Evolutionary conservation across 495 filamentous ascomycete genomes (phyloP).

Genomic region (Podospora sp.): DNA sequence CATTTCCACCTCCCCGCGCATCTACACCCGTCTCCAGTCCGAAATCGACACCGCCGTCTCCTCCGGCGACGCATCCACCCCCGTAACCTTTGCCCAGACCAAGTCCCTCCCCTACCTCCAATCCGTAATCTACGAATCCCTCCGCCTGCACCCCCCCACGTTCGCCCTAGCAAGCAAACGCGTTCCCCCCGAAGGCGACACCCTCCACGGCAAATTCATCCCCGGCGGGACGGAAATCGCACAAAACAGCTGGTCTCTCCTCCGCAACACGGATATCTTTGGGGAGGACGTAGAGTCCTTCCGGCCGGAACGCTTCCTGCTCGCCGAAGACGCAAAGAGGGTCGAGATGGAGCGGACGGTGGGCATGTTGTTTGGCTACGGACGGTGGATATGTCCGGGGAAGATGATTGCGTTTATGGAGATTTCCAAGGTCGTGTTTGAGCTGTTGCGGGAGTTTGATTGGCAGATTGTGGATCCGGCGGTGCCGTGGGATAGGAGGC

Average conservation of each 20-base stretch:
- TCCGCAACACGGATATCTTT: constrained; percentile 45
- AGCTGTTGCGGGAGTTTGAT: neutral
- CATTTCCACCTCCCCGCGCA: constrained; percentile 48
- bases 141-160: constrained; percentile 48
- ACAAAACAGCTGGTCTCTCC: constrained; percentile 44
- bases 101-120: constrained; percentile 47
- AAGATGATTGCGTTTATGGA: constrained; percentile 2
- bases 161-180: constrained; percentile 43
- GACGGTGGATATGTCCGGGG: neutral
- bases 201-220: constrained; percentile 49
- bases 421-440: neutral
- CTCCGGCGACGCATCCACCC: constrained; percentile 39
- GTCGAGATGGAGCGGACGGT: constrained; percentile 41
- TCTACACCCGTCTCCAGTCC: constrained; percentile 56
- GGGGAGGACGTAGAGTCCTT: constrained; percentile 54
- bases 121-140: constrained; percentile 55
- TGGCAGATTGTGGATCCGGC: neutral
- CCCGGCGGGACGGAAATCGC: constrained; percentile 57
- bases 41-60: constrained; percentile 56
- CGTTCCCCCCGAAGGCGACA: constrained; percentile 56
- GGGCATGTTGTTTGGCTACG: constrained; percentile 31
- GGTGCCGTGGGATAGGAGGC: neutral
- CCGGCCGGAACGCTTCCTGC: constrained; percentile 61
- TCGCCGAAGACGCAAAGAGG: constrained; percentile 36
- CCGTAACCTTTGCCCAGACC: constrained; percentile 46